A percentile compares a stretch with the other conserved stretches of the same genome.
phyloP scores from a whole-genome alignment of 139 green algal genomes.

The Bryopsis sp. region DNA sequence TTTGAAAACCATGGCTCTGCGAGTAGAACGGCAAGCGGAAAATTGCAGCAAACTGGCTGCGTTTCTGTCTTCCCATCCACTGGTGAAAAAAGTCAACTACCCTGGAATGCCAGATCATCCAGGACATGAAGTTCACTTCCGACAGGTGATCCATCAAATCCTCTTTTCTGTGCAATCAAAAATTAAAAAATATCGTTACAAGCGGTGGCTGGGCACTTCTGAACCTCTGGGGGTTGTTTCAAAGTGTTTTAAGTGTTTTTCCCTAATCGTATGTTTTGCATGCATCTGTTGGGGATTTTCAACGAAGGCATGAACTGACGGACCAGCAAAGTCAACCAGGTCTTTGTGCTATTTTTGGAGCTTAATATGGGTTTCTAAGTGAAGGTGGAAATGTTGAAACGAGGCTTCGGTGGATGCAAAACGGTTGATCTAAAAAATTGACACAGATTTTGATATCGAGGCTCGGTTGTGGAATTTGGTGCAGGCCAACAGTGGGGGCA shows the following conservation, averaged over 20 bases:
- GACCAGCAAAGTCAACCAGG: too few relatives aligned
- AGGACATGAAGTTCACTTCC: constrained; percentile 45
- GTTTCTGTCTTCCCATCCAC: constrained; percentile 74
- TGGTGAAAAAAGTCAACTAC: constrained; percentile 85
- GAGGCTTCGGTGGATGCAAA: neutral
- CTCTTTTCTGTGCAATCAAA: too few relatives aligned
- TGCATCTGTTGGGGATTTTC: neutral
- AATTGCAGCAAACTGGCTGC: constrained; percentile 63
- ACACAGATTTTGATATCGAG: neutral
- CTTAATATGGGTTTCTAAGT: neutral
- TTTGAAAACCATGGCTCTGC: constrained; percentile 94
- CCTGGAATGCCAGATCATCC: constrained; percentile 50
- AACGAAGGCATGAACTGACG: neutral
- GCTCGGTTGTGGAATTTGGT: neutral
- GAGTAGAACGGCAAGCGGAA: constrained; percentile 73
- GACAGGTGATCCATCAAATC: constrained; percentile 38
- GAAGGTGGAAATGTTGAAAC: neutral
- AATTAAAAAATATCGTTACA: too few relatives aligned
- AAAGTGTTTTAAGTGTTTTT: neutral
- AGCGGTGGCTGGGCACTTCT: too few relatives aligned
- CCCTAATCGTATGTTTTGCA: too few relatives aligned
- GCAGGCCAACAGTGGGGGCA: constrained; percentile 8
- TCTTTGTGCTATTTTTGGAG: too few relatives aligned
- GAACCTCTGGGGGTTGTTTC: too few relatives aligned
- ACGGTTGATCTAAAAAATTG: neutral